phyloP scores from a whole-genome alignment of 768 basidiomycete species.

The Xerocomus potaroensis region DNA sequence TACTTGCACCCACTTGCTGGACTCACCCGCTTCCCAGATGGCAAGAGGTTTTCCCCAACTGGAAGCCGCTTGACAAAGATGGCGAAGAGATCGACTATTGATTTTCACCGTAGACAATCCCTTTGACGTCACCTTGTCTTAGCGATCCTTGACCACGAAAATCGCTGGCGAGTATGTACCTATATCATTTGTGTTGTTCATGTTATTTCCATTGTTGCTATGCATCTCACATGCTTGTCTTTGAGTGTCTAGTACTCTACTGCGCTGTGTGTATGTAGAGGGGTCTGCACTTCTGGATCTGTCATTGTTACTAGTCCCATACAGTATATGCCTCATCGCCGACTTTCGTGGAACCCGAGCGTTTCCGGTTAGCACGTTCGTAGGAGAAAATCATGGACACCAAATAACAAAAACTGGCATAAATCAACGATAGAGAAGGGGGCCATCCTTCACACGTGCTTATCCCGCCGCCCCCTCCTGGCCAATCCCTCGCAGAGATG shows the following conservation, averaged over 20 bases:
- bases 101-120: not conserved
- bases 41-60: conserved; percentile 13
- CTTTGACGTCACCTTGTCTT: not conserved
- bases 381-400: no score
- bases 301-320: not conserved
- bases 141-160: not conserved
- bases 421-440: no score
- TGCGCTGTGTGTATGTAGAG: conserved; percentile 1
- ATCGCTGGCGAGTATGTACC: not conserved
- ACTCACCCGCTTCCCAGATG: conserved; percentile 7
- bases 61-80: conserved; percentile 20
- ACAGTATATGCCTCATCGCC: not conserved
- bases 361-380: no score
- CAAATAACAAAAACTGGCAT: no score
- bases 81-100: conserved; percentile 5
- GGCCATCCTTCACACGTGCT: no score
- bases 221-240: not conserved
- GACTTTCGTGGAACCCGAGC: no score
- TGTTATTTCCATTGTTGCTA: not conserved
- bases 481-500: no score
- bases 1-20: no score
- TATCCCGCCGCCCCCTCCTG: no score
- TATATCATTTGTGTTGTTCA: not conserved
- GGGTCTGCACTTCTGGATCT: not conserved
- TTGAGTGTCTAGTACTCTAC: not conserved